Evolutionary conservation across 2,329 filamentous ascomycete species (phyloP).

Genomic region (Phoma herbarum): DNA sequence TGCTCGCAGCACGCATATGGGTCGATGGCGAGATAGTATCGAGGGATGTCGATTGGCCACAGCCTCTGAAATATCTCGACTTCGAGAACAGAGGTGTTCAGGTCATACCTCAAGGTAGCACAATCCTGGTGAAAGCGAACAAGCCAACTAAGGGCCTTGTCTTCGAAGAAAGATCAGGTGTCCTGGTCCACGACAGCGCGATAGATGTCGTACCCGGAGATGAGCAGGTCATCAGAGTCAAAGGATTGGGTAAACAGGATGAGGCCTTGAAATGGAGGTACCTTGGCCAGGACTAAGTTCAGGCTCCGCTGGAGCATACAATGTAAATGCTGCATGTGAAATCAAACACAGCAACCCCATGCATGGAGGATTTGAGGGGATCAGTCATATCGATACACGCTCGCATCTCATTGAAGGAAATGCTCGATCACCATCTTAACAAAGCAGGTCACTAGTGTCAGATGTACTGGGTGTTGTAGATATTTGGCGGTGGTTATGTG

Average conservation of each 20-base stretch:
- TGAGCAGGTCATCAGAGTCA: conserved; percentile 59
- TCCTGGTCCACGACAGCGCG: conserved; percentile 64
- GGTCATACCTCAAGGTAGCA: conserved; percentile 52
- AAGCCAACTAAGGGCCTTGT: conserved; percentile 68
- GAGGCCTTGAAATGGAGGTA: conserved; percentile 56
- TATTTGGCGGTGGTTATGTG: conserved; percentile 15
- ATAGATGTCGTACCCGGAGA: conserved; percentile 68
- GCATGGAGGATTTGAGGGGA: conserved; percentile 4
- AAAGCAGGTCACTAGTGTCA: conserved; percentile 9
- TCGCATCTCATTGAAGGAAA: conserved; percentile 16
- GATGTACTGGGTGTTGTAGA: conserved; percentile 15
- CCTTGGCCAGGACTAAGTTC: conserved; percentile 50
- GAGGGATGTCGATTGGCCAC: conserved; percentile 68
- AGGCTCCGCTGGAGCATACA: conserved; percentile 6
- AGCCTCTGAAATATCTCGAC: conserved; percentile 67
- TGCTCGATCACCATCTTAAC: background rate
- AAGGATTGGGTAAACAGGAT: conserved; percentile 52
- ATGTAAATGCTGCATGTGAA: conserved; percentile 13
- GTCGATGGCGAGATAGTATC: conserved; percentile 61
- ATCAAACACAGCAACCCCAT: conserved; percentile 10
- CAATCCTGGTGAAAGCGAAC: conserved; percentile 57
- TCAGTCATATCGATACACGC: conserved; percentile 8
- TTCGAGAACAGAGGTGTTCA: conserved; percentile 61
- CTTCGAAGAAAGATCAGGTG: conserved; percentile 65
- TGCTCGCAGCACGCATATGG: conserved; percentile 65